Conservation (phyloP, 257 asterid species). For the Solanum medicagineum region DNA sequence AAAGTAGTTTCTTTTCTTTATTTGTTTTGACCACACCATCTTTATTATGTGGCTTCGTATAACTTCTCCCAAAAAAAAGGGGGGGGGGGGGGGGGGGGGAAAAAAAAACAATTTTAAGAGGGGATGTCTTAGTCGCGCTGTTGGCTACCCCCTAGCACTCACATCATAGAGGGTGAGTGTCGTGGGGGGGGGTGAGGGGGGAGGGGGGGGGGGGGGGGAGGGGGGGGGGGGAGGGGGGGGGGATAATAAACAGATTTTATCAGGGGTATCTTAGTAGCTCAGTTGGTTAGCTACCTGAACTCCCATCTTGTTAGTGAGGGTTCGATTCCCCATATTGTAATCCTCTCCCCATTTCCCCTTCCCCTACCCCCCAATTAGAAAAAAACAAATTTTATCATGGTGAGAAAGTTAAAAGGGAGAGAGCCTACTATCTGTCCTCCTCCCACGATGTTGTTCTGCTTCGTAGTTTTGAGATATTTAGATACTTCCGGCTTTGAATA, state of each 20-base stretch:
- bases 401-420: slow-evolving; percentile 2
- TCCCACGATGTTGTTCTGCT: slow-evolving; percentile 1
- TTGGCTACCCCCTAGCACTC: too few relatives aligned
- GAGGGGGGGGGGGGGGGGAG: neutral
- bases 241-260: neutral
- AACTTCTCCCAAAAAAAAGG: neutral
- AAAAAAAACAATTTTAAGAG: too few relatives aligned
- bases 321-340: too few relatives aligned
- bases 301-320: too few relatives aligned
- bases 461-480: slow-evolving; percentile 23
- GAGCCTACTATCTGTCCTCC: slow-evolving; percentile 16
- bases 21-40: neutral
- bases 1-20: neutral
- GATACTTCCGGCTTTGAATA: slow-evolving; percentile 42
- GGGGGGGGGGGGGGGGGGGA: neutral
- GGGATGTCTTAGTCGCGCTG: too few relatives aligned
- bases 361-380: too few relatives aligned
- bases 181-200: too few relatives aligned
- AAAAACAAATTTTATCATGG: neutral
- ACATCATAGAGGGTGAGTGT: too few relatives aligned
- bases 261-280: too few relatives aligned
- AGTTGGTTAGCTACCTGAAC: too few relatives aligned
- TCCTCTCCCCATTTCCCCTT: too few relatives aligned
- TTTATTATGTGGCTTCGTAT: neutral
- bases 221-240: neutral